Conservation (phyloP, 805 yeast species). For the Priceomyces melissophilus region DNA sequence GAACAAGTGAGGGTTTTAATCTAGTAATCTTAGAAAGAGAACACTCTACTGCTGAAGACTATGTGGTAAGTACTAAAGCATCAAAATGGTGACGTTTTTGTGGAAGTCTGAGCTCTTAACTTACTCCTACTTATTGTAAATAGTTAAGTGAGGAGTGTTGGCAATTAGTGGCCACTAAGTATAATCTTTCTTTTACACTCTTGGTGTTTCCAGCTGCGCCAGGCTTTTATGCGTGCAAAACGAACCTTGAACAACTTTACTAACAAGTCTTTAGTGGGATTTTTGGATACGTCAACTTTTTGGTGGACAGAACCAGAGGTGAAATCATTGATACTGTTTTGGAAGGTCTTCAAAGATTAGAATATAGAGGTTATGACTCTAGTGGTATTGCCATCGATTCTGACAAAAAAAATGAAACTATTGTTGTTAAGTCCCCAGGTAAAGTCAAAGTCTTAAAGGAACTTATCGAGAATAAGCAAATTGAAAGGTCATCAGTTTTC, state of each 20-base stretch:
- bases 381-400: slow-evolving; percentile 96
- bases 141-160: too few species aligned
- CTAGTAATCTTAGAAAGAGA: too few species aligned
- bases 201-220: too few species aligned
- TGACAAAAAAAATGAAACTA: slow-evolving; percentile 65
- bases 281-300: slow-evolving; percentile 94
- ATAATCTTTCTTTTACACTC: too few species aligned
- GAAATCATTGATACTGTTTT: slow-evolving; percentile 86
- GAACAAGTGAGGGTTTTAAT: too few species aligned
- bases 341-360: slow-evolving; percentile 82
- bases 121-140: too few species aligned
- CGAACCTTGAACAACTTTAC: not conserved
- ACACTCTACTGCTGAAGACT: not conserved
- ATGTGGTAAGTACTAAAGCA: slow-evolving; percentile 4
- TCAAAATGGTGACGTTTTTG: too few species aligned
- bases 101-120: too few species aligned
- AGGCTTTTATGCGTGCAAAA: too few species aligned
- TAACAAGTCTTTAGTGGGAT: slow-evolving; percentile 63
- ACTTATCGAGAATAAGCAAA: slow-evolving; percentile 49
- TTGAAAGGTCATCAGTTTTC: slow-evolving; percentile 62
- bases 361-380: slow-evolving; percentile 97
- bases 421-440: slow-evolving; percentile 82
- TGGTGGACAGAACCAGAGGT: slow-evolving; percentile 88
- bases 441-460: slow-evolving; percentile 80
- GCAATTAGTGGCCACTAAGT: not conserved